phyloP scores from a whole-genome alignment of 805 yeast species.

The Candida maesae region DNA sequence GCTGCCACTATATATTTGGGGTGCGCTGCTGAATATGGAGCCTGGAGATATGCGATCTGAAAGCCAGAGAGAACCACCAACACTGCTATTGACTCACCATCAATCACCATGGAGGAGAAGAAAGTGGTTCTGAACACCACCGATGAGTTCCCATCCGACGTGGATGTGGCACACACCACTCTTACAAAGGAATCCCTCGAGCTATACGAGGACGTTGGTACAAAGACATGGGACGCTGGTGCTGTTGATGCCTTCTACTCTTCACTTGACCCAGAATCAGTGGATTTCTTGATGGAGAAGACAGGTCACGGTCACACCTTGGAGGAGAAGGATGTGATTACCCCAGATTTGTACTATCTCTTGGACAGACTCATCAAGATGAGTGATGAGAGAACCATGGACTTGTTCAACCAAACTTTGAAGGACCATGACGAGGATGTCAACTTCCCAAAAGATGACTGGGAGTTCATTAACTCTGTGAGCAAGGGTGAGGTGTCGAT shows the following conservation, averaged over 20 bases:
- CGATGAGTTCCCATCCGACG: not conserved
- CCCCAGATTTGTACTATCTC: constrained; percentile 14
- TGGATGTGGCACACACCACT: not conserved
- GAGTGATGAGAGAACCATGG: constrained; percentile 27
- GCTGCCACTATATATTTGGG: too few relatives aligned
- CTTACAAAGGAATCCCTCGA: not conserved
- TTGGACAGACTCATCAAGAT: constrained; percentile 10
- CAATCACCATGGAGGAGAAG: not conserved
- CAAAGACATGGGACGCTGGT: constrained; percentile 12
- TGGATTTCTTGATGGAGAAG: constrained; percentile 11
- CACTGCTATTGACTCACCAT: too few relatives aligned
- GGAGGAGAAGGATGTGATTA: constrained; percentile 11
- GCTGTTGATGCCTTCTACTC: constrained; percentile 8
- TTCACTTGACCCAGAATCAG: constrained; percentile 5
- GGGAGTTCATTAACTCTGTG: constrained; percentile 8
- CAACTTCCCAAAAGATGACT: constrained; percentile 36
- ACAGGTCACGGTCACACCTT: constrained; percentile 15
- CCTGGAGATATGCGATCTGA: too few relatives aligned
- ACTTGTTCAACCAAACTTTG: constrained; percentile 33
- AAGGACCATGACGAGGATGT: constrained; percentile 44
- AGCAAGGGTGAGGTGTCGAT: constrained; percentile 1
- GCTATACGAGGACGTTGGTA: not conserved
- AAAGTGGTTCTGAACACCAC: not conserved
- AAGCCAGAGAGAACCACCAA: too few relatives aligned
- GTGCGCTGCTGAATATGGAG: too few relatives aligned